Evolutionary conservation across 352 stramenopile genomes (phyloP).

Genomic region (Phytophthora parvispora): DNA sequence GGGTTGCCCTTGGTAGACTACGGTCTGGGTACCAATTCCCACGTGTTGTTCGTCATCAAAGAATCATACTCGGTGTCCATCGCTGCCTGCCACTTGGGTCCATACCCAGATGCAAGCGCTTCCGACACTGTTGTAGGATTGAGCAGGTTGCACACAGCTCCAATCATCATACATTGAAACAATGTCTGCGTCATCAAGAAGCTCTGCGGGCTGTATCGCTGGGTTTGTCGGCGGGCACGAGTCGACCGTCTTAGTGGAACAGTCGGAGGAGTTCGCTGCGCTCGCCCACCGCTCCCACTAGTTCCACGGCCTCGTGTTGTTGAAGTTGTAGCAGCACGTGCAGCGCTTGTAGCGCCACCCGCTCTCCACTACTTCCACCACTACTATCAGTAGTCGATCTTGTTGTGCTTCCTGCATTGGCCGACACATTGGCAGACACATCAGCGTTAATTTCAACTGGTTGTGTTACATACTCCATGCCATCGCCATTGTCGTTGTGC

Average conservation of each 20-base stretch:
- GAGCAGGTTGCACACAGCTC: neutral
- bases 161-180: neutral
- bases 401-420: neutral
- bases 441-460: neutral
- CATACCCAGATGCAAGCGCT: neutral
- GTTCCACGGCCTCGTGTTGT: neutral
- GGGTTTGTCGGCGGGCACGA: neutral
- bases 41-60: neutral
- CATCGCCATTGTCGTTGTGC: neutral
- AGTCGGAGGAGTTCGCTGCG: neutral
- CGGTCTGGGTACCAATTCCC: neutral
- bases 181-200: neutral
- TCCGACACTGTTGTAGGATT: neutral
- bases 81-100: neutral
- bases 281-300: neutral
- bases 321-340: neutral
- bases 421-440: neutral
- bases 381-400: neutral
- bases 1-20: neutral
- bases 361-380: neutral
- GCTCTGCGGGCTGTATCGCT: neutral
- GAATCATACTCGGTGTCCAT: slow-evolving; percentile 1
- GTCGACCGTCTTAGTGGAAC: neutral
- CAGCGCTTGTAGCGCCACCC: neutral
- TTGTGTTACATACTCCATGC: neutral